These are phyloP conservation scores for Vigna radiata DNA, from an alignment of 306 rosid species.

Conservation along the genomic window DNA sequence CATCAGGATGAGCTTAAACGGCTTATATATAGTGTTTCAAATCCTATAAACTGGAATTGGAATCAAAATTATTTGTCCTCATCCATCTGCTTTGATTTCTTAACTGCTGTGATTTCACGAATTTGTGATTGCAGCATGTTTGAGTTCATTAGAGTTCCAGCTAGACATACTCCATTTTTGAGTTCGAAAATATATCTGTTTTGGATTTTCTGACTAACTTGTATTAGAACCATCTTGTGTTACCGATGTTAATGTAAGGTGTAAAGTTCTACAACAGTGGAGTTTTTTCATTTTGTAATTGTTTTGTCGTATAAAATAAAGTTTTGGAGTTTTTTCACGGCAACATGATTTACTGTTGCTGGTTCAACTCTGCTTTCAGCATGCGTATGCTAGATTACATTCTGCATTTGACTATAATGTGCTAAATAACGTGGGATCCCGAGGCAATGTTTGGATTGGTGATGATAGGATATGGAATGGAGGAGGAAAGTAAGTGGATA, in stretches of 20 bases:
- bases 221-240: not conserved
- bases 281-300: not conserved
- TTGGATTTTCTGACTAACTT: not conserved
- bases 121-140: not conserved
- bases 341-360: too few species aligned
- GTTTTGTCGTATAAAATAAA: not conserved
- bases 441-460: too few species aligned
- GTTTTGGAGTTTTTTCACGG: not conserved
- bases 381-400: too few species aligned
- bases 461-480: not conserved
- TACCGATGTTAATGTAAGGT: slow-evolving; percentile 15
- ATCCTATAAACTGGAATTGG: not conserved
- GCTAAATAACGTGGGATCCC: too few species aligned
- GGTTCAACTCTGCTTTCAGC: too few species aligned
- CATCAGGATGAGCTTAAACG: not conserved
- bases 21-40: not conserved
- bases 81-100: not conserved
- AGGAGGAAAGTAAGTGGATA: not conserved
- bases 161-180: not conserved
- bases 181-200: slow-evolving; percentile 26
- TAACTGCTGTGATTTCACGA: not conserved
- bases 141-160: not conserved
- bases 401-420: not conserved
- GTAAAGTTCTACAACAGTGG: not conserved
- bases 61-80: not conserved